Percentiles rank a stretch among this genome's conserved stretches.
These are phyloP conservation scores for Toxicodendron radicans DNA, from an alignment of 345 rosid genomes.

Conservation along the genomic window DNA sequence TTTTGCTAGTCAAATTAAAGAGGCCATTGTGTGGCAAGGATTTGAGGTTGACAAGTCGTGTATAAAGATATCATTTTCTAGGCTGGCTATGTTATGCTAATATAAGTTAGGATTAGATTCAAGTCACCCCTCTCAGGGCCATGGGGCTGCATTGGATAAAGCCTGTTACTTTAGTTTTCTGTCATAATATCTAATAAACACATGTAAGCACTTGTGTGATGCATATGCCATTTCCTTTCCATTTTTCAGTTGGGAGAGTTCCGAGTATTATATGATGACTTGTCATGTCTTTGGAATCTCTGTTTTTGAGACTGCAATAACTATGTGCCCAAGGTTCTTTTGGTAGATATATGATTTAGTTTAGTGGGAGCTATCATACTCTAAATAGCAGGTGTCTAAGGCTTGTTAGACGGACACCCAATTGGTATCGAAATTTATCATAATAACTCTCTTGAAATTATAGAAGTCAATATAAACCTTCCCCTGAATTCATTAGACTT, in stretches of 20 bases:
- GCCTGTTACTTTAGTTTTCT: neutral
- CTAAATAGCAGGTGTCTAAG: neutral
- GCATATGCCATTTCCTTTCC: neutral
- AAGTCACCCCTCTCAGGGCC: neutral
- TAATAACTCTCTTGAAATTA: too few relatives aligned
- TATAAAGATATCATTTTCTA: neutral
- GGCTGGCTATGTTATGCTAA: neutral
- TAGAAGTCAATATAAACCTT: too few relatives aligned
- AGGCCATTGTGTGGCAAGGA: neutral
- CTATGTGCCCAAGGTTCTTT: neutral
- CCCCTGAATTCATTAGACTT: too few relatives aligned
- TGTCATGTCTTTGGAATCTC: neutral
- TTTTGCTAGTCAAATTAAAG: neutral
- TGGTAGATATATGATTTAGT: neutral
- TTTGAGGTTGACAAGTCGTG: neutral
- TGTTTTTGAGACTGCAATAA: neutral
- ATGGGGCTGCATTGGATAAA: neutral
- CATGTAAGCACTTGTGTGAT: neutral
- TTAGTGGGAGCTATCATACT: neutral
- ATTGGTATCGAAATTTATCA: too few relatives aligned
- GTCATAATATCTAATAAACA: neutral
- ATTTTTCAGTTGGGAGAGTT: neutral
- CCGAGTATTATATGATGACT: neutral
- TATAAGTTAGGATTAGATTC: neutral
- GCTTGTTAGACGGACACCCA: neutral